Conservation (phyloP, 352 stramenopile genomes). For the Phytopythium ostracodes region DNA sequence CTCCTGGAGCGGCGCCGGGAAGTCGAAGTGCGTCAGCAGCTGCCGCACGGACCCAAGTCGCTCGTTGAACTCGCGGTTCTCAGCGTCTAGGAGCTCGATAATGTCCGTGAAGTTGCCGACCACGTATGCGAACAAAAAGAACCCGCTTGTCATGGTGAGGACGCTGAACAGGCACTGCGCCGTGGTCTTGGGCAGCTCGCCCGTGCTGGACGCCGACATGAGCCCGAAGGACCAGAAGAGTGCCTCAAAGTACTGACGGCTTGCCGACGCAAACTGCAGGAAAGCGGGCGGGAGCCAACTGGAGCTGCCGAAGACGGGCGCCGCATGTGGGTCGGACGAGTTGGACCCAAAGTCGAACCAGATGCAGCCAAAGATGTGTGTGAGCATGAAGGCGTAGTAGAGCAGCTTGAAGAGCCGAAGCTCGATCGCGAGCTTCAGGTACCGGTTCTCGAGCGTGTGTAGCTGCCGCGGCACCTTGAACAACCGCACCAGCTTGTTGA, state of each 20-base stretch:
- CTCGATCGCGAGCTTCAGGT: slow-evolving; percentile 37
- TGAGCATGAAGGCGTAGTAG: slow-evolving; percentile 50
- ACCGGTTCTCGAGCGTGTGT: slow-evolving; percentile 35
- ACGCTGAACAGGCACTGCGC: slow-evolving; percentile 33
- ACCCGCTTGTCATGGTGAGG: slow-evolving; percentile 25
- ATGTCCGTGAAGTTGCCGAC: slow-evolving; percentile 43
- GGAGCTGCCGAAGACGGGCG: slow-evolving; percentile 22
- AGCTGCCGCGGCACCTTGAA: slow-evolving; percentile 46
- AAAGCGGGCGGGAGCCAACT: slow-evolving; percentile 22
- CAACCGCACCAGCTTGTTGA: slow-evolving; percentile 47
- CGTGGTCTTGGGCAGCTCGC: slow-evolving; percentile 28
- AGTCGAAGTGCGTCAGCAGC: slow-evolving; percentile 34
- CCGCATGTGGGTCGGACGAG: slow-evolving; percentile 11
- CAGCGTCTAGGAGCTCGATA: slow-evolving; percentile 37
- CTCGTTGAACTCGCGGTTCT: slow-evolving; percentile 48
- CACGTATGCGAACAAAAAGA: slow-evolving; percentile 41
- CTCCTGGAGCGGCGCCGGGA: slow-evolving; percentile 27
- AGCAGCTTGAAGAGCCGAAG: slow-evolving; percentile 48
- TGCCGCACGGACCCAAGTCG: slow-evolving; percentile 38
- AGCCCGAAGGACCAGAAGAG: slow-evolving; percentile 45
- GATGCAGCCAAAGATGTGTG: slow-evolving; percentile 47
- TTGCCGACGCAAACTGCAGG: slow-evolving; percentile 17
- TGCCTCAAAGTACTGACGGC: slow-evolving; percentile 22
- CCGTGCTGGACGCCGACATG: slow-evolving; percentile 33
- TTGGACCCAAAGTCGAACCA: slow-evolving; percentile 53